Evolutionary conservation across 345 rosid species (phyloP), one percentile per base, ranked within the genome.

Genomic region (rapeseed (Brassica napus)): DNA sequence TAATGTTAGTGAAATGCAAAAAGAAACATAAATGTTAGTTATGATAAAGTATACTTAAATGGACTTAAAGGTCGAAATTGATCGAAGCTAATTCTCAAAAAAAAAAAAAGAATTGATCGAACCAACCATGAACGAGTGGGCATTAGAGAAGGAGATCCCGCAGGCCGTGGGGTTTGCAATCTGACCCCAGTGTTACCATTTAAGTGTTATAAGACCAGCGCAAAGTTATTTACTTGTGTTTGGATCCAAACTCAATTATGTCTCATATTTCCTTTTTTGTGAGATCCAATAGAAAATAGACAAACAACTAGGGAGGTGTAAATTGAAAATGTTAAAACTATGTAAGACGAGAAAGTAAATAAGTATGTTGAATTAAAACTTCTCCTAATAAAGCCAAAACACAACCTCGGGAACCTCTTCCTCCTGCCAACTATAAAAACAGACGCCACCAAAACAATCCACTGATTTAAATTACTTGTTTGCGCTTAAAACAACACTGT

Each of bases 341-440:
- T 74, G 73, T n/a, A 68, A 68, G 66, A 61, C 12, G 34, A 35
- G 60, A 74, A 37, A 54, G 75, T 79, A 73, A 69, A 39, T 39
- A 69, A 55, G 67, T 55, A 63, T 3, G 57, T 69, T 67, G 54
- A 75, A 57, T 30, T 76, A 57, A 75, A 68, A 74, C 66, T 55
- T 63, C 79, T 67, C 69, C 81, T 44, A 39, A 79, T 85, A 81
- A 69, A 73, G 88, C 86, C 88, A 89, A 85, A 84, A 12, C 37
- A 84, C 62, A 63, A 64, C 85, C 85, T 88, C 76, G 92, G 92
- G 86, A 82, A 87, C 83, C 77, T 87, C 85, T 82, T 72, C 82
- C 72, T 68, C 87, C 85, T 86, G 89, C 84, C 90, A 87, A 83
- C 87, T 77, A 84, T 67, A 83, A 65, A 86, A 89, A 82, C 83